phyloP scores from a whole-genome alignment of 2,329 filamentous ascomycete genomes.

The Rhynchosporium agropyri region DNA sequence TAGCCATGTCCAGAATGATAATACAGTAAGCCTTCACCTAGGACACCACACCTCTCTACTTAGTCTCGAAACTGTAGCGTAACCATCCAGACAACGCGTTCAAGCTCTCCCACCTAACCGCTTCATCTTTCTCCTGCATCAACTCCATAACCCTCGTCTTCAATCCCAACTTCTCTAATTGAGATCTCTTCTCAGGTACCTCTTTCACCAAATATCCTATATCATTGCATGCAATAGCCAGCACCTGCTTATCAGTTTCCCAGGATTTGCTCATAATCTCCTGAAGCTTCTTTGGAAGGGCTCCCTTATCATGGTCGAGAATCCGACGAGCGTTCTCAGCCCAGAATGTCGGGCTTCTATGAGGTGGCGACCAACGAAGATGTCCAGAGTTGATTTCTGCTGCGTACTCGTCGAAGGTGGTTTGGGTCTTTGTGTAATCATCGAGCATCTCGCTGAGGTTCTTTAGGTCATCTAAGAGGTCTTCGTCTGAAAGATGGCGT shows the following conservation, averaged over 20 bases:
- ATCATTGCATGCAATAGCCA: conserved; percentile 75
- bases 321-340: conserved; percentile 71
- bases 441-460: conserved; percentile 64
- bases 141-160: conserved; percentile 73
- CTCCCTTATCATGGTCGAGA: conserved; percentile 66
- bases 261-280: conserved; percentile 69
- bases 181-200: conserved; percentile 66
- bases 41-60: conserved; percentile 27
- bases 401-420: conserved; percentile 52
- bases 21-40: conserved; percentile 29
- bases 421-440: conserved; percentile 69
- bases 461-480: conserved; percentile 64
- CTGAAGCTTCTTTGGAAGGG: conserved; percentile 65
- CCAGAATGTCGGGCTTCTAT: conserved; percentile 72
- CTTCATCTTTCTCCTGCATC: conserved; percentile 71
- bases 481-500: conserved; percentile 65
- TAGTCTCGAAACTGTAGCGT: conserved; percentile 65
- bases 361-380: conserved; percentile 75
- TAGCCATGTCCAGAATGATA: conserved; percentile 25
- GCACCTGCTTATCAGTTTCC: conserved; percentile 71
- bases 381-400: conserved; percentile 70
- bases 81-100: conserved; percentile 75
- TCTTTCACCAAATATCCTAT: conserved; percentile 71
- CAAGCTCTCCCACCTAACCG: conserved; percentile 73
- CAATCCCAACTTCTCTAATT: conserved; percentile 67